phyloP scores from a whole-genome alignment of 495 filamentous ascomycete species.

The Xylaria nigripes region DNA sequence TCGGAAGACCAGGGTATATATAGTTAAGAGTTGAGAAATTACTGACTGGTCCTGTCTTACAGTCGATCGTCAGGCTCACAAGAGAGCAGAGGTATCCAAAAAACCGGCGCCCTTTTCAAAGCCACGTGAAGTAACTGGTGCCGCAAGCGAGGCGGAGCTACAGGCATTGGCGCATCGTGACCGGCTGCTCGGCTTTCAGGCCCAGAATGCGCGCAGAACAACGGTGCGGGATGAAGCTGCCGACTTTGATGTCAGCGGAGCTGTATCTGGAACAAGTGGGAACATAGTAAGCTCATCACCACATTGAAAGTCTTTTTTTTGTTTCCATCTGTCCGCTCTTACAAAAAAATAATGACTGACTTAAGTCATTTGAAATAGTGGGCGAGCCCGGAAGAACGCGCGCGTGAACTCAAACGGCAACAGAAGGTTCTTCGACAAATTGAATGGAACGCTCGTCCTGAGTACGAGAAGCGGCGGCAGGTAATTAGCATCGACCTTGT shows the following conservation, averaged over 20 bases:
- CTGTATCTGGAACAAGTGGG: conserved; percentile 34
- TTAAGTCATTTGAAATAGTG: conserved; percentile 38
- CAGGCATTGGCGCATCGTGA: conserved; percentile 73
- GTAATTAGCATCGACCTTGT: conserved; percentile 81
- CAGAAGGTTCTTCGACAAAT: conserved; percentile 80
- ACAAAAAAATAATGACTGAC: background rate
- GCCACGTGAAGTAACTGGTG: conserved; percentile 33
- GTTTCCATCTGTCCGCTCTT: background rate
- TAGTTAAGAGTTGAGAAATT: background rate
- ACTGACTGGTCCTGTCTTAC: background rate
- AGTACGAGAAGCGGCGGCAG: conserved; percentile 85
- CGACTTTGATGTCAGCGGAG: conserved; percentile 73
- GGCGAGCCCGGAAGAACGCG: conserved; percentile 81
- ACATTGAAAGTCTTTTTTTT: background rate
- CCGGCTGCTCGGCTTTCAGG: conserved; percentile 72
- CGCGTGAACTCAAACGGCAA: conserved; percentile 79
- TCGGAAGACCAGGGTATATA: background rate
- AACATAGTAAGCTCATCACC: conserved; percentile 45
- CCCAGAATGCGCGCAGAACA: conserved; percentile 79
- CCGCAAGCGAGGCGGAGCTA: conserved; percentile 35
- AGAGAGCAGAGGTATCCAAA: conserved; percentile 53
- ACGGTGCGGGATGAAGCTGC: conserved; percentile 88
- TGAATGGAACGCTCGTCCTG: conserved; percentile 83
- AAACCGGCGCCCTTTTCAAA: conserved; percentile 41
- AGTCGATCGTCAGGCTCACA: conserved; percentile 60